Percentiles rank a stretch among this genome's conserved stretches.
Conservation (phyloP, 208 protist genomes). For the Dictyostelium gargantuum region DNA sequence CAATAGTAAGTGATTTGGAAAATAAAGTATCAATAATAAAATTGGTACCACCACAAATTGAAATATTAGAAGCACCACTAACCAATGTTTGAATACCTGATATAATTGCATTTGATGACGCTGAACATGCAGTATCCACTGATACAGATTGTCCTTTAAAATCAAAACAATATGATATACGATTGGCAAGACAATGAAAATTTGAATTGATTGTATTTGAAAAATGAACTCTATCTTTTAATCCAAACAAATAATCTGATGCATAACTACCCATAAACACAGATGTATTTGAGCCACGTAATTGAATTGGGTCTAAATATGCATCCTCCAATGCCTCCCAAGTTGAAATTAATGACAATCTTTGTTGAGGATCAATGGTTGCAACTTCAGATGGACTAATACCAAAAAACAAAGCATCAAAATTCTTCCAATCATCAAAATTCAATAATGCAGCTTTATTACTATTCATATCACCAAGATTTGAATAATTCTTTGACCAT, state of each 20-base stretch:
- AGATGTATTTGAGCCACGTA: slow-evolving; percentile 22
- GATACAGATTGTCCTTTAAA: slow-evolving; percentile 84
- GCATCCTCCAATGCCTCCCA: slow-evolving; percentile 23
- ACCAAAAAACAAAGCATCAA: slow-evolving; percentile 24
- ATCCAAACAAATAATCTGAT: not conserved
- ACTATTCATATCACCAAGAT: not conserved
- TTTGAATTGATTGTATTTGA: not conserved
- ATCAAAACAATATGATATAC: slow-evolving; percentile 84
- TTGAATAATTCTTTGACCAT: not conserved
- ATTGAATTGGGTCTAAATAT: not conserved
- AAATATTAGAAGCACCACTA: slow-evolving; percentile 69
- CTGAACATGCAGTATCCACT: slow-evolving; percentile 88
- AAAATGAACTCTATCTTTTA: not conserved
- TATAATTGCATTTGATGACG: slow-evolving; percentile 81
- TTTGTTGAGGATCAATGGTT: not conserved
- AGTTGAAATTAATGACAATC: not conserved
- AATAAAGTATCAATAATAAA: not conserved
- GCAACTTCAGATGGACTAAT: not conserved
- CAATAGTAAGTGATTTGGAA: not conserved
- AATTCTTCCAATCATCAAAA: not conserved
- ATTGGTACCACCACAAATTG: slow-evolving; percentile 82
- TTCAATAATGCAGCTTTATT: not conserved
- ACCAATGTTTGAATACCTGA: slow-evolving; percentile 70
- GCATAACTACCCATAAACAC: not conserved
- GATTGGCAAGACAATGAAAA: slow-evolving; percentile 44